Conservation (phyloP, 2,329 filamentous ascomycete genomes). For the Eutypella sp. region DNA sequence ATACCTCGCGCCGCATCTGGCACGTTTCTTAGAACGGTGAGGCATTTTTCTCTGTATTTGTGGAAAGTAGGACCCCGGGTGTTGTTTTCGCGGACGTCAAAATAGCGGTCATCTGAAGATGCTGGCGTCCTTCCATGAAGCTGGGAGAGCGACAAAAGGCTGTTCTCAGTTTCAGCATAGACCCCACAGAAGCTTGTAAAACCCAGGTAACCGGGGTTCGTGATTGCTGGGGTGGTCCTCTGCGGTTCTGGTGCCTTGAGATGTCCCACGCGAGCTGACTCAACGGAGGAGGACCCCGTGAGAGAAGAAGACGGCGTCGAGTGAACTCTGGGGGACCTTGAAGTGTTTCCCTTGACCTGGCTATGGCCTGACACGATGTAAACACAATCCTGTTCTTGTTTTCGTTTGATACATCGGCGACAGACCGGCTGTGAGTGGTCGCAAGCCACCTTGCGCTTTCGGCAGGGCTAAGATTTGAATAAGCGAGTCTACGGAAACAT, state of each 20-base stretch:
- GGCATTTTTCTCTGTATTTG: constrained; percentile 30
- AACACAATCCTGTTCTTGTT: constrained; percentile 28
- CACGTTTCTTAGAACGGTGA: constrained; percentile 33
- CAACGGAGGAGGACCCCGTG: constrained; percentile 3
- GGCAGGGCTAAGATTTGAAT: constrained; percentile 32
- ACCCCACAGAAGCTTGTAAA: constrained; percentile 39
- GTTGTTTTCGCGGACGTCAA: constrained; percentile 1
- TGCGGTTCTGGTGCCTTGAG: constrained; percentile 11
- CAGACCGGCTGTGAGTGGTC: constrained; percentile 37
- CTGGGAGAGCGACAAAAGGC: constrained; percentile 30
- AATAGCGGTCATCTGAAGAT: background rate
- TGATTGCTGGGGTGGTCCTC: constrained; percentile 7
- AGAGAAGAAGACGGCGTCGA: constrained; percentile 1
- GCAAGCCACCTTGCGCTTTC: constrained; percentile 38
- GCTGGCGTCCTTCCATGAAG: constrained; percentile 11
- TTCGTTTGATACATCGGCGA: constrained; percentile 32
- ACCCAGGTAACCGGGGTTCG: constrained; percentile 36
- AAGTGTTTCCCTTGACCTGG: background rate
- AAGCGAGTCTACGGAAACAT: constrained; percentile 8
- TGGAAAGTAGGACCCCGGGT: constrained; percentile 9
- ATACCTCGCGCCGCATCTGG: constrained; percentile 21
- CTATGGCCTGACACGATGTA: constrained; percentile 24
- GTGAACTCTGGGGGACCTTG: background rate
- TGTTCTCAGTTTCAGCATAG: constrained; percentile 37
- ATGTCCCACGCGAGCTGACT: constrained; percentile 9